Evolutionary conservation across 1,284 basidiomycete species (phyloP), one percentile per base, ranked within the genome.

Genomic region (Paramarasmius palmivorus): DNA sequence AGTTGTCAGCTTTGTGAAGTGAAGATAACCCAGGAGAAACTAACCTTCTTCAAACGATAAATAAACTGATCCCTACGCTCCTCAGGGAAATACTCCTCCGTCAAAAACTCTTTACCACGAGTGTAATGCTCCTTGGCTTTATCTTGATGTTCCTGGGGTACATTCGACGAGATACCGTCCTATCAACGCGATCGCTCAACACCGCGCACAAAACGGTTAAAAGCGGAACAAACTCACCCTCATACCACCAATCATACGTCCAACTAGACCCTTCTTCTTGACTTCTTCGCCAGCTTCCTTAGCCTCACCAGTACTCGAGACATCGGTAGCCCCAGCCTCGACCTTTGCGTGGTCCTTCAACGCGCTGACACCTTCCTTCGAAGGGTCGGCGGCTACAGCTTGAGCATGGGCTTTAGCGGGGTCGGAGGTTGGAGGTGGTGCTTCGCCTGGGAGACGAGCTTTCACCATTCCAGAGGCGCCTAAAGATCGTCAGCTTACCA

Each of bases 21-120:
- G 5, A 34, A 47, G 35, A 35, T n/a, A n/a, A n/a, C n/a, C n/a
- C n/a, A 35, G 20, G 20, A 29, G 37, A 25, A 17, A 58, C 63
- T 8, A 12, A 79, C 83, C 80, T 91, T 93, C 76, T 92, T 92
- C 29, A 81, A 76, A 10, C 90, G 81, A 71, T 83, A 92, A 64
- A 92, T 85, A 69, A 89, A 92, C 62, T 87, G 88, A 53, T 95
- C 89, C 20, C 92, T 79, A 29, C 93, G 78, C 73, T 94, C 92
- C 66, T 91, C 78, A 9, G 93, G 93, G 80, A 96, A 94, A 67
- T 89, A 90, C 39, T 95, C 88, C 56, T 90, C 87, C 20, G 74
- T 73, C 55, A 94, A 66, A 69, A 92, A 91, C 48, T 83, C 73
- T 66, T 80, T 82, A 32, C 80, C 76, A 2, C 77, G 76, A 20